Conservation (phyloP, 2,329 filamentous ascomycete genomes). For the Lasiodiplodia theobromae region DNA sequence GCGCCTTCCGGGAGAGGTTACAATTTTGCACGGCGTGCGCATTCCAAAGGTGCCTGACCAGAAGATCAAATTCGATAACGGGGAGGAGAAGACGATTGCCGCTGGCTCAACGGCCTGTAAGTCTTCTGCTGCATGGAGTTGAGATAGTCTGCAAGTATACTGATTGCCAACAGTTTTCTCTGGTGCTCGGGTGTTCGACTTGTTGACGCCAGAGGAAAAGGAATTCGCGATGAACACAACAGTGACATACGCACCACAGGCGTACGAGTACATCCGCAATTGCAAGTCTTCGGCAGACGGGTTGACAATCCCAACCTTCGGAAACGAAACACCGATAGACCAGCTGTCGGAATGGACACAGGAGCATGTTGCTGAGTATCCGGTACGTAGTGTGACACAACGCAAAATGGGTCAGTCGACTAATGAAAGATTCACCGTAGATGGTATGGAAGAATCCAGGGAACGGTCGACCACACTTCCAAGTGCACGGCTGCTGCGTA, state of each 20-base stretch:
- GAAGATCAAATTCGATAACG: constrained; percentile 33
- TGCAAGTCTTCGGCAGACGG: constrained; percentile 42
- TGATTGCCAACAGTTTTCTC: constrained; percentile 36
- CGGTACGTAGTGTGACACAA: constrained; percentile 28
- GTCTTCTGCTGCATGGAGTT: background rate
- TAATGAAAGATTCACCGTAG: background rate
- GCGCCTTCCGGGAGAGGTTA: constrained; percentile 39
- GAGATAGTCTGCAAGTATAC: background rate
- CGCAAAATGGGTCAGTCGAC: background rate
- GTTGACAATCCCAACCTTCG: constrained; percentile 36
- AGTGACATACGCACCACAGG: constrained; percentile 39
- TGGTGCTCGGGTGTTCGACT: constrained; percentile 36
- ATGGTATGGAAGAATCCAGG: constrained; percentile 36
- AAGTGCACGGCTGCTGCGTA: constrained; percentile 39
- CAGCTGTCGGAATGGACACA: constrained; percentile 32
- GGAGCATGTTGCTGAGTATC: constrained; percentile 36
- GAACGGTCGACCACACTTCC: constrained; percentile 35
- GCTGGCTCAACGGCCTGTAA: constrained; percentile 39
- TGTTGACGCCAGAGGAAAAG: constrained; percentile 37
- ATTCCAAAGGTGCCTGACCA: constrained; percentile 35
- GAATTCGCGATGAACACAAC: constrained; percentile 39
- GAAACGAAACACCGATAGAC: constrained; percentile 31
- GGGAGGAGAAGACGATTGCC: constrained; percentile 31
- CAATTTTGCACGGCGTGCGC: constrained; percentile 35
- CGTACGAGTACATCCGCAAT: constrained; percentile 41